Conservation (phyloP, 2,329 filamentous ascomycete genomes). For the Bipolaris bicolor region DNA sequence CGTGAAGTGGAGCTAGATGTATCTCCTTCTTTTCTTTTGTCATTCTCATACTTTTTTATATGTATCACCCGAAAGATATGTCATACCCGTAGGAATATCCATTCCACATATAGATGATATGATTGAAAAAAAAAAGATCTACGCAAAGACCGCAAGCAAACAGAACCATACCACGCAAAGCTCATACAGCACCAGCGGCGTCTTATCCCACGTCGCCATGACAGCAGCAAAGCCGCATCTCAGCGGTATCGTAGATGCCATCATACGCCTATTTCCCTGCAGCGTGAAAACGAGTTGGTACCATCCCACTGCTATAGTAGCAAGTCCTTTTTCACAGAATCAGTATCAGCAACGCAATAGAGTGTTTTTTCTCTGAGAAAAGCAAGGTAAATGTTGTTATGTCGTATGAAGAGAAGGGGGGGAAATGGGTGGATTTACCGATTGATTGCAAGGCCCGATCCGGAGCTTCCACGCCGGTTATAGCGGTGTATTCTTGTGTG, state of each 20-base stretch:
- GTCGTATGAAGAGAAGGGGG: not conserved
- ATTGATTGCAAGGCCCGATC: slow-evolving; percentile 8
- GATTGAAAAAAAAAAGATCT: not conserved
- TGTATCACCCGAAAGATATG: not conserved
- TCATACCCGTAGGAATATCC: no score
- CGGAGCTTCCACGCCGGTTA: slow-evolving; percentile 1
- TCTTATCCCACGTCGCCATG: slow-evolving; percentile 7
- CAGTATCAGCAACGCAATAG: no score
- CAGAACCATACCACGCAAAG: slow-evolving; percentile 11
- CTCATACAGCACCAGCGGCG: slow-evolving; percentile 8
- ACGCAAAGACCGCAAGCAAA: slow-evolving; percentile 8
- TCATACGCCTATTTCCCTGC: slow-evolving; percentile 13
- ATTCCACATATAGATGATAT: no score
- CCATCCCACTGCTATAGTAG: slow-evolving; percentile 19
- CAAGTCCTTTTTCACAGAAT: slow-evolving; percentile 11
- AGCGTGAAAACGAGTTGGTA: slow-evolving; percentile 21
- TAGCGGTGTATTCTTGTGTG: slow-evolving; percentile 1
- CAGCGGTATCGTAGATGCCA: slow-evolving; percentile 16
- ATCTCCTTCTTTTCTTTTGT: not conserved
- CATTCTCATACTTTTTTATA: not conserved
- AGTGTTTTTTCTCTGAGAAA: no score
- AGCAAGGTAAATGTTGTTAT: no score
- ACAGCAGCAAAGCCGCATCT: slow-evolving; percentile 8
- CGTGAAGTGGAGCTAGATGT: slow-evolving; percentile 33
- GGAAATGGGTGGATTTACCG: not conserved